Percentiles rank a stretch among this genome's conserved stretches.
Evolutionary conservation across 148 eudicot genomes (phyloP).

Genomic region (Heliosperma pusillum): DNA sequence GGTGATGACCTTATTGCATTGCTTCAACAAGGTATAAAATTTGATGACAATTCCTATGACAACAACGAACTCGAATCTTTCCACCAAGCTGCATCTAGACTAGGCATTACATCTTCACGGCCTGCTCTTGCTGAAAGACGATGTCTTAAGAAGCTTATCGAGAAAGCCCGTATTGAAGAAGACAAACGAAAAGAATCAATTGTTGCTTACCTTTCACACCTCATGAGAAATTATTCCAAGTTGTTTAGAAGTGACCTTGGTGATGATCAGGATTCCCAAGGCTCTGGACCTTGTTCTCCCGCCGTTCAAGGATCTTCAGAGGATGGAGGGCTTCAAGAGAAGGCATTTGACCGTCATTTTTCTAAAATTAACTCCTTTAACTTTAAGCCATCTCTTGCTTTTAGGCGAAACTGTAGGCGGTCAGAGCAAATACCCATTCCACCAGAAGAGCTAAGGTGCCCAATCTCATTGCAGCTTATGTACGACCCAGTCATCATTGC

Average conservation of each 20-base stretch:
- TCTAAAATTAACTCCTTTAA: slow-evolving; percentile 80
- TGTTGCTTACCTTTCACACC: slow-evolving; percentile 79
- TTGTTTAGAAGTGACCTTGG: slow-evolving; percentile 81
- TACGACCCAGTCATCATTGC: slow-evolving; percentile 93
- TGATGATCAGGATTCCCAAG: slow-evolving; percentile 96
- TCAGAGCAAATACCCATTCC: slow-evolving; percentile 71
- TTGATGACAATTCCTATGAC: slow-evolving; percentile 58
- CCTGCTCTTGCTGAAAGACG: slow-evolving; percentile 92
- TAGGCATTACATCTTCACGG: slow-evolving; percentile 87
- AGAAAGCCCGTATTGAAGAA: slow-evolving; percentile 78
- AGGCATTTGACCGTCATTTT: slow-evolving; percentile 67
- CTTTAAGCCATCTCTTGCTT: slow-evolving; percentile 48
- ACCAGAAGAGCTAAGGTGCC: slow-evolving; percentile 94
- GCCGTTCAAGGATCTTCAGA: slow-evolving; percentile 66
- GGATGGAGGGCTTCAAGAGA: slow-evolving; percentile 26
- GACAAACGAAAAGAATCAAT: slow-evolving; percentile 95
- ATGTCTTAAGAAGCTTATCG: slow-evolving; percentile 80
- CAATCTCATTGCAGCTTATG: slow-evolving; percentile 96
- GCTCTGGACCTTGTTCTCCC: slow-evolving; percentile 97
- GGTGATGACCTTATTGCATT: slow-evolving; percentile 81
- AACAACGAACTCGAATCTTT: slow-evolving; percentile 79
- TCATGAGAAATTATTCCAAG: slow-evolving; percentile 92
- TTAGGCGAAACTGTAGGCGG: slow-evolving; percentile 52
- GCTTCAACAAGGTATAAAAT: slow-evolving; percentile 85
- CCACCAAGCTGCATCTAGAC: slow-evolving; percentile 82